These are phyloP conservation scores for Phaeosphaeriaceae sp. DNA, from an alignment of 2,329 filamentous ascomycete species.

Conservation along the genomic window DNA sequence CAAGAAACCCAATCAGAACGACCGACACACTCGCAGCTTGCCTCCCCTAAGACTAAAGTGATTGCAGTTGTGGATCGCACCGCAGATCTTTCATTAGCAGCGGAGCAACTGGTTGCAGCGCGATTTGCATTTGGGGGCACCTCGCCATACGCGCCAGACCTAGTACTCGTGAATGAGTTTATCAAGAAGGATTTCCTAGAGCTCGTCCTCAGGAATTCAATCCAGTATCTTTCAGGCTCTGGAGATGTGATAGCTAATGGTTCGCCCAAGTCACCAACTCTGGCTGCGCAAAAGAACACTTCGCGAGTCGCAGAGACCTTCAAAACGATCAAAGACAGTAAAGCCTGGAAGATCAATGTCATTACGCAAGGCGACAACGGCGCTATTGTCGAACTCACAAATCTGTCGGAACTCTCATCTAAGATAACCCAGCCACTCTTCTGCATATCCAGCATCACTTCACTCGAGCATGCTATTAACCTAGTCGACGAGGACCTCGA, in stretches of 20 bases:
- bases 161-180: constrained; percentile 70
- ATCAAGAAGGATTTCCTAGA: constrained; percentile 62
- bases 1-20: constrained; percentile 31
- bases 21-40: constrained; percentile 38
- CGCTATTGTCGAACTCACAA: constrained; percentile 35
- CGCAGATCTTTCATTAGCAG: constrained; percentile 61
- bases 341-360: constrained; percentile 27
- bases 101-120: constrained; percentile 59
- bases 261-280: constrained; percentile 7
- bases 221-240: constrained; percentile 33
- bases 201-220: constrained; percentile 52
- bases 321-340: constrained; percentile 15
- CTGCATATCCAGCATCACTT: constrained; percentile 55
- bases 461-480: constrained; percentile 63
- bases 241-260: constrained; percentile 13
- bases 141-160: constrained; percentile 67
- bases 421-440: constrained; percentile 55
- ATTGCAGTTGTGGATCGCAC: constrained; percentile 68
- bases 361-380: constrained; percentile 33
- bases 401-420: constrained; percentile 25
- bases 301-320: constrained; percentile 13
- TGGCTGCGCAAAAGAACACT: constrained; percentile 11
- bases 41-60: constrained; percentile 46
- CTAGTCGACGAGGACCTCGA: constrained; percentile 46
- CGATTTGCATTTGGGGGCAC: constrained; percentile 62